These are phyloP conservation scores for Lodderomyces theae DNA, from an alignment of 1,139 yeast species.

Conservation along the genomic window DNA sequence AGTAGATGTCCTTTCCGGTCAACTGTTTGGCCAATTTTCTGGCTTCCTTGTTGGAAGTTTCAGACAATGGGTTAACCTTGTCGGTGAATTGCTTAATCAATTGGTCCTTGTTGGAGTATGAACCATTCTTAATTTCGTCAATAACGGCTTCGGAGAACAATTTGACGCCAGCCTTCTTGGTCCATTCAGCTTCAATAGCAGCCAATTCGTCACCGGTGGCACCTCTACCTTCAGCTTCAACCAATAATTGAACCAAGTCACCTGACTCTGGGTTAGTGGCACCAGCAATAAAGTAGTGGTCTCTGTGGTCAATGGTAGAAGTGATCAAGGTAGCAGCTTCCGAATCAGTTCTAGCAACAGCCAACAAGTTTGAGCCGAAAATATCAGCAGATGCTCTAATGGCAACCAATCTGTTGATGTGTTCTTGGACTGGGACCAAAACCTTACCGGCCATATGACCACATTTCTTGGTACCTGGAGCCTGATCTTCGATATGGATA, in stretches of 20 bases:
- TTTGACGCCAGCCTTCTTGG: constrained; percentile 76
- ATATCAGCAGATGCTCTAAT: constrained; percentile 96
- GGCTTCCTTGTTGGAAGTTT: constrained; percentile 78
- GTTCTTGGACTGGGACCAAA: constrained; percentile 95
- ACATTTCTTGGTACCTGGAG: constrained; percentile 98
- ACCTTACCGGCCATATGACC: constrained; percentile 99
- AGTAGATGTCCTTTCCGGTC: constrained; percentile 80
- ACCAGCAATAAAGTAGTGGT: constrained; percentile 90
- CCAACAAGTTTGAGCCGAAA: constrained; percentile 78
- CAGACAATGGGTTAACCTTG: constrained; percentile 71
- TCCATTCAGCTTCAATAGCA: constrained; percentile 81
- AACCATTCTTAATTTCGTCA: constrained; percentile 70
- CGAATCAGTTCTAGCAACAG: constrained; percentile 94
- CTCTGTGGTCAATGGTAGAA: constrained; percentile 91
- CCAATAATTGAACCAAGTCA: constrained; percentile 75
- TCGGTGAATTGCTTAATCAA: constrained; percentile 65
- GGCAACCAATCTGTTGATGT: constrained; percentile 88
- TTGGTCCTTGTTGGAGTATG: constrained; percentile 59
- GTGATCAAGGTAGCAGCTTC: constrained; percentile 96
- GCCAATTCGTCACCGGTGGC: constrained; percentile 68
- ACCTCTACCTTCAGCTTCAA: constrained; percentile 77
- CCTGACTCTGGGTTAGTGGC: constrained; percentile 79
- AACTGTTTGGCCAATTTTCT: constrained; percentile 71
- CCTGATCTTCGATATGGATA: constrained; percentile 97
- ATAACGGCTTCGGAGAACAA: constrained; percentile 89